phyloP scores from a whole-genome alignment of 208 protist species.

The Trypanosoma cruzi region DNA sequence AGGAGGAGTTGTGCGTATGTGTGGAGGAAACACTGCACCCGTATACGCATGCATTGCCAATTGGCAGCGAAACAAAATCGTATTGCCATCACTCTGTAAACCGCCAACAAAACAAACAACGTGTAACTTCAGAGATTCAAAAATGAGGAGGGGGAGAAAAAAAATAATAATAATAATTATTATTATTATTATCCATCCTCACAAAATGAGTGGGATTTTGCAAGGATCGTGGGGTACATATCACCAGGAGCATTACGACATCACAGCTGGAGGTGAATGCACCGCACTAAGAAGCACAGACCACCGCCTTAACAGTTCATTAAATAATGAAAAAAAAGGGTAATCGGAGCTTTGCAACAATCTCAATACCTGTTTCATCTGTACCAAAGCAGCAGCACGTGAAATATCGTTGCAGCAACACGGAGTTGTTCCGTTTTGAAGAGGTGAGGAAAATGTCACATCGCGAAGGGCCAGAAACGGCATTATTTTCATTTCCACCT shows the following conservation, averaged over 20 bases:
- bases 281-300: slow-evolving; percentile 3
- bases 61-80: no score
- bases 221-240: not conserved
- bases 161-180: no score
- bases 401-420: slow-evolving; percentile 2
- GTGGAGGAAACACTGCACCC: no score
- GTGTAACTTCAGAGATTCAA: no score
- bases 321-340: slow-evolving; percentile 3
- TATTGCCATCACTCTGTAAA: no score
- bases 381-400: not conserved
- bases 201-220: no score
- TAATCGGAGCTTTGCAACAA: not conserved
- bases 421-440: not conserved
- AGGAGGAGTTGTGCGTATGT: no score
- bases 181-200: no score
- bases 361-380: not conserved
- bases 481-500: slow-evolving; percentile 22
- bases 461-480: slow-evolving; percentile 24
- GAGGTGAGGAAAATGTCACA: slow-evolving; percentile 7
- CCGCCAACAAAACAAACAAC: no score
- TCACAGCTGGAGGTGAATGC: not conserved
- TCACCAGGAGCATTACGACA: slow-evolving; percentile 4
- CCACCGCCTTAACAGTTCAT: slow-evolving; percentile 17
- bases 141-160: no score
- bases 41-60: no score